Evolutionary conservation across 208 protist genomes (phyloP).

Genomic region (Phytomonas francai): DNA sequence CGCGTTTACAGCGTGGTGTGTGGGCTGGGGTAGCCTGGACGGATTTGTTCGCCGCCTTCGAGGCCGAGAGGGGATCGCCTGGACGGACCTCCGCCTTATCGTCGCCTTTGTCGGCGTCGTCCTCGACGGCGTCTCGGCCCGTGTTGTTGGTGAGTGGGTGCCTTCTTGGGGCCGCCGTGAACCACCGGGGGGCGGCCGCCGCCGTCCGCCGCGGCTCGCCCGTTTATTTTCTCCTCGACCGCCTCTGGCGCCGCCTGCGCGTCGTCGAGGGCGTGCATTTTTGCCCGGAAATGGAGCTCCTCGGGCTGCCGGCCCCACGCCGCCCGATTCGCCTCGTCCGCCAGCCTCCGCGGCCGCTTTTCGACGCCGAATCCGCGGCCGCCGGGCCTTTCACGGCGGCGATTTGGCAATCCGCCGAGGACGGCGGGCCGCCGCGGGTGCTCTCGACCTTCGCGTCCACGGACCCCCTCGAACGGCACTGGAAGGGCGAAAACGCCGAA

Average conservation of each 20-base stretch:
- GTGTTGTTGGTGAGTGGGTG: slow-evolving; percentile 63
- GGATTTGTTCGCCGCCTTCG: not conserved
- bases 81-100: not conserved
- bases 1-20: not conserved
- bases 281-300: slow-evolving; percentile 74
- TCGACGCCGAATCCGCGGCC: not conserved
- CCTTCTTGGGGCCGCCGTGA: slow-evolving; percentile 46
- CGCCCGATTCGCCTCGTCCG: slow-evolving; percentile 34
- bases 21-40: not conserved
- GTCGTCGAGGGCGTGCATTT: slow-evolving; percentile 41
- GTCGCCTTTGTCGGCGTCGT: not conserved
- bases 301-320: slow-evolving; percentile 50
- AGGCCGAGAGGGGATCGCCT: not conserved
- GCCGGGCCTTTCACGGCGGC: not conserved
- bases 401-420: not conserved
- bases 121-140: slow-evolving; percentile 4
- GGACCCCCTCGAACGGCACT: not conserved
- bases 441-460: not conserved
- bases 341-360: too few relatives aligned
- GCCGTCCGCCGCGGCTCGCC: slow-evolving; percentile 12
- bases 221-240: slow-evolving; percentile 33
- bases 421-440: not conserved
- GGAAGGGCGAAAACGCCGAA: not conserved
- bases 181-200: slow-evolving; percentile 26
- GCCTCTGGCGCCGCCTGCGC: slow-evolving; percentile 23